Percentiles rank a stretch among this genome's conserved stretches.
Evolutionary conservation across 1,139 yeast species (phyloP).

Genomic region (Sugiyamaella castrensis): DNA sequence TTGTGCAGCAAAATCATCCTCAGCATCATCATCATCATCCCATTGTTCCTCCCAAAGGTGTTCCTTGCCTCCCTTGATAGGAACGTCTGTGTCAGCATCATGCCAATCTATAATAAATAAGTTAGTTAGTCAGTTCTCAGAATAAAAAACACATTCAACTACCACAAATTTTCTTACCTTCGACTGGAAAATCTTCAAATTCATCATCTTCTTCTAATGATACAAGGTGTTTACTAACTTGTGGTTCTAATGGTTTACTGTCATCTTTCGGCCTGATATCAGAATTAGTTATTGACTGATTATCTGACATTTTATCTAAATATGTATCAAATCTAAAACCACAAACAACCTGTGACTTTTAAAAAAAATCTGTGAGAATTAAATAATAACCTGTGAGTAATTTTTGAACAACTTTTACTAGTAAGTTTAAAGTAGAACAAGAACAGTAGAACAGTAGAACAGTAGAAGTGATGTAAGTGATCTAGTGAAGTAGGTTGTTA

Average conservation of each 20-base stretch:
- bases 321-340: no score
- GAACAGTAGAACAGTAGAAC: no score
- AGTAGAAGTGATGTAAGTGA: no score
- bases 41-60: slow-evolving; percentile 93
- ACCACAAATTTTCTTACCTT: slow-evolving; percentile 47
- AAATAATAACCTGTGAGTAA: background rate
- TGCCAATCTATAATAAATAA: slow-evolving; percentile 46
- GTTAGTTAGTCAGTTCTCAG: background rate
- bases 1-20: slow-evolving; percentile 74
- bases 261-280: slow-evolving; percentile 3
- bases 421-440: no score
- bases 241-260: slow-evolving; percentile 3
- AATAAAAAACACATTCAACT: background rate
- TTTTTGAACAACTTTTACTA: no score
- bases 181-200: slow-evolving; percentile 92
- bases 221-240: slow-evolving; percentile 37
- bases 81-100: slow-evolving; percentile 45
- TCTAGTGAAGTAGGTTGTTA: no score
- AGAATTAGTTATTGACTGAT: background rate
- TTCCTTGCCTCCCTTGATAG: slow-evolving; percentile 40
- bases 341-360: no score
- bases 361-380: no score
- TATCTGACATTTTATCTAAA: background rate
- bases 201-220: slow-evolving; percentile 90
- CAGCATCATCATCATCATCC: slow-evolving; percentile 87